Conservation (phyloP, 1,139 yeast genomes). For the Fermentozyma sake region DNA sequence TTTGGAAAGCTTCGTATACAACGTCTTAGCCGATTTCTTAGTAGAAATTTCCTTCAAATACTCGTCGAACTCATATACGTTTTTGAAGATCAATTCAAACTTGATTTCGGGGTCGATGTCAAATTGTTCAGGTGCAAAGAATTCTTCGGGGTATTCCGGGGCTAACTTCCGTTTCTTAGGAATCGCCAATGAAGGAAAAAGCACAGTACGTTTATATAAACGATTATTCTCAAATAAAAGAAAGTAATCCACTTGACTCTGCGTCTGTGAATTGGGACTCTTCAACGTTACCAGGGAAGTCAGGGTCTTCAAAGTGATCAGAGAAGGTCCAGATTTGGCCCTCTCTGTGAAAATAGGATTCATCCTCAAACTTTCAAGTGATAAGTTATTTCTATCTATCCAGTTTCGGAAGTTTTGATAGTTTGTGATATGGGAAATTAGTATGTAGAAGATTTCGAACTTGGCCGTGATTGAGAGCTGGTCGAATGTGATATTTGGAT, state of each 20-base stretch:
- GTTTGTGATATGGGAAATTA: conserved; percentile 35
- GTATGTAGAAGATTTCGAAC: conserved; percentile 40
- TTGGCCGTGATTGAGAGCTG: conserved; percentile 38
- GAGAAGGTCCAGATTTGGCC: conserved; percentile 9
- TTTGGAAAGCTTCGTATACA: conserved; percentile 15
- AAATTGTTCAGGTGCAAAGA: conserved; percentile 23
- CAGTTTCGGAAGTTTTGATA: conserved; percentile 38
- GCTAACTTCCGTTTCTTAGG: conserved; percentile 38
- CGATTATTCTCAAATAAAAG: conserved; percentile 42
- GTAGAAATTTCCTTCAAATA: conserved; percentile 14
- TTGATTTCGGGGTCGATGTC: conserved; percentile 23
- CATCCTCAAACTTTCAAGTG: conserved; percentile 29
- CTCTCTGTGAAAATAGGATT: conserved; percentile 17
- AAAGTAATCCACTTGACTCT: conserved; percentile 29
- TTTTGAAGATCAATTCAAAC: conserved; percentile 30
- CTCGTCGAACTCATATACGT: conserved; percentile 29
- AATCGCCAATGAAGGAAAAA: conserved; percentile 28
- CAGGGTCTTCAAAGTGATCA: no score
- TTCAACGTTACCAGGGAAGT: no score
- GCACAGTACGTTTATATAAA: conserved; percentile 35
- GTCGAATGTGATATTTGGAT: conserved; percentile 27
- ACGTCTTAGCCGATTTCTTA: conserved; percentile 16
- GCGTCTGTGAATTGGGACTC: no score
- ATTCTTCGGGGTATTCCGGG: conserved; percentile 30
- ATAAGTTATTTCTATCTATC: conserved; percentile 36